Evolutionary conservation across 83 land plant species (phyloP), one percentile per base, ranked within the genome.

Genomic region (Larix sibirica): DNA sequence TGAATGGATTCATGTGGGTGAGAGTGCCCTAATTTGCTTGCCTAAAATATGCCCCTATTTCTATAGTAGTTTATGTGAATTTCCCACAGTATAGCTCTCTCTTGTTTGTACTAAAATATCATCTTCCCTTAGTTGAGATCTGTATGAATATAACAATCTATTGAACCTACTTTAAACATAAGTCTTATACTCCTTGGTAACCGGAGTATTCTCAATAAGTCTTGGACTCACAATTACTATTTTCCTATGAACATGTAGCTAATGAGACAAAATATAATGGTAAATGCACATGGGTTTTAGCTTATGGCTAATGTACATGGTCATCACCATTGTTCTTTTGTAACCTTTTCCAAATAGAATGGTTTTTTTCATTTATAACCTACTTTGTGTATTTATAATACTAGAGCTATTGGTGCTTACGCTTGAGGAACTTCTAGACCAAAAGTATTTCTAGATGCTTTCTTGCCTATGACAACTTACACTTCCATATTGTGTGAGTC

Each of bases 341-440:
- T 47, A 86, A 85, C 85, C 79, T 88, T 78, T 90, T 83, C 90
- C 86, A 88, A 1, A 84, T 58, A 75, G 81, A 82, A 69, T 82
- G 86, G 56, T 40, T 80, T 28, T 61, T 84, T 31, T 83, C 85
- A 60, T 78, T 86, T 38, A 80, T 86, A 24, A 21, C 12, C 63
- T 76, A 26, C 77, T 81, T 75, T 86, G 84, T 4, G 66, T 18
- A 81, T 79, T 82, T 21, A 50, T 81, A 36, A 56, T 36, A 24
- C 82, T 62, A 73, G 6, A 24, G 40, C 33, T 83, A n/a, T 21
- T 24, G 10, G 33, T 26, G 18, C 24, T 80, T 50, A 68, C 79
- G 61, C 20, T 84, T 50, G 78, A 59, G 42, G 21, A 38, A 10
- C 9, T 77, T 4, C 12, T 7, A 33, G 28, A 24, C 17, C 28